Evolutionary conservation across 257 asterid genomes (phyloP).

Genomic region (Nicotiana noctiflora): DNA sequence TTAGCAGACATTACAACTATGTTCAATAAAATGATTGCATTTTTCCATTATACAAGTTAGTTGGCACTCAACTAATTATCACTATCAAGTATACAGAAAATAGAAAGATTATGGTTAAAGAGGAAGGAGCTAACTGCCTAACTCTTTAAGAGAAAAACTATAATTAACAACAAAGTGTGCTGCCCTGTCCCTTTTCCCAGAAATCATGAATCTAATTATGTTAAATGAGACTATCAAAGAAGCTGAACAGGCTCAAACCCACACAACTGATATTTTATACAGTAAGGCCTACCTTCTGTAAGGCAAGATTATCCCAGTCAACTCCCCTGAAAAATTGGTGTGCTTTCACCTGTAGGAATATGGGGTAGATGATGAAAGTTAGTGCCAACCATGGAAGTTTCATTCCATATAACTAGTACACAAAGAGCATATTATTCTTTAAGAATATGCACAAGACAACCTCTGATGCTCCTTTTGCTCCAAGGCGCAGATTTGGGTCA

Average conservation of each 20-base stretch:
- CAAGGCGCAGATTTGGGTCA: slow-evolving; percentile 80
- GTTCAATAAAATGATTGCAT: neutral
- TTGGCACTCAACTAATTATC: neutral
- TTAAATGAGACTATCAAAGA: neutral
- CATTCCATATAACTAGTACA: neutral
- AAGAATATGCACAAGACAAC: slow-evolving; percentile 24
- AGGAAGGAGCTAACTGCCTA: neutral
- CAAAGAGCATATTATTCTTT: neutral
- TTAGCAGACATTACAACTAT: neutral
- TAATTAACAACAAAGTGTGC: neutral
- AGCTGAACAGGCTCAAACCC: neutral
- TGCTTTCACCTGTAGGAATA: slow-evolving; percentile 64
- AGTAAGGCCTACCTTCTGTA: slow-evolving; percentile 56
- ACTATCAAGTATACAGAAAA: neutral
- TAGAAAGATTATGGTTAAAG: neutral
- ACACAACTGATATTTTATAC: neutral
- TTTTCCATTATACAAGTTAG: neutral
- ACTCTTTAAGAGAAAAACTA: neutral
- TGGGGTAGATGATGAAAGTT: slow-evolving; percentile 10
- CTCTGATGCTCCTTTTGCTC: slow-evolving; percentile 91
- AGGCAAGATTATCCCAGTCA: slow-evolving; percentile 88
- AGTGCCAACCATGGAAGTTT: slow-evolving; percentile 4
- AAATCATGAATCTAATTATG: neutral
- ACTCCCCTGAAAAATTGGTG: slow-evolving; percentile 84
- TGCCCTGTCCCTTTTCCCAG: neutral